Base-by-base conservation (phyloP, 352 stramenopile species). In the Phytopythium boreale region DNA sequence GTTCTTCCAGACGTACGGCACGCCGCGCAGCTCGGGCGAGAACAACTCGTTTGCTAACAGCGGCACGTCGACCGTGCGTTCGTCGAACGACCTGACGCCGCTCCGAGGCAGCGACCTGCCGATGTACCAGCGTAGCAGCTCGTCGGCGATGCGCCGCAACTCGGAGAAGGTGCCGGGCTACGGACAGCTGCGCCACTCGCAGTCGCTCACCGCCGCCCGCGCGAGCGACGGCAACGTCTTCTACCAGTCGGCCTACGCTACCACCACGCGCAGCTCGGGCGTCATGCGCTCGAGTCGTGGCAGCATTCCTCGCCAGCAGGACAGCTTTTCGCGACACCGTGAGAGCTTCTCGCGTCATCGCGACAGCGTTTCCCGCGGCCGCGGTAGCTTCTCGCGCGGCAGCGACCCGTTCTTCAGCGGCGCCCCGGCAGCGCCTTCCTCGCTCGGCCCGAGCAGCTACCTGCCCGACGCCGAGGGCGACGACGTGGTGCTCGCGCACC, bases 1-100 rank as follows among this genome's bases (percentile, higher is more conserved):
- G 70, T 87, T 85, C 59, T 88, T 85, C 67, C 76, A 85, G 65
- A 70, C 76, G n/a, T 88, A 88, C 67, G 79, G 79, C 12, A 65
- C 71, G 10, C 71, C 72, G 36, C 71, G 69, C 49, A 52, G 62
- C 20, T 84, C 76, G 0, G 66, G 69, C 15, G 71, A 81, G 44
- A 84, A 75, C 44, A 64, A 71, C 34, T 84, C 74, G 65, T 76
- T 71, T 55, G 74, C 79, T 62, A 72, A 76, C 56, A 80, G 70
- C 56, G 76, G 76, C 8, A 74, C 69, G 26, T 83, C 78, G 9
- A 87, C 78, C 0, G 64, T 84, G 67, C 78, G 78, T n/a, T 73
- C 77, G 50, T 58, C 57, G 20, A 72, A 57, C 59, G 71, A 72
- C 64, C 55, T 67, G 49, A 15, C 49, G 26, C 26, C 49, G 46